These are phyloP conservation scores for Penstemon newberryi DNA, from an alignment of 257 asterid species.

Conservation along the genomic window DNA sequence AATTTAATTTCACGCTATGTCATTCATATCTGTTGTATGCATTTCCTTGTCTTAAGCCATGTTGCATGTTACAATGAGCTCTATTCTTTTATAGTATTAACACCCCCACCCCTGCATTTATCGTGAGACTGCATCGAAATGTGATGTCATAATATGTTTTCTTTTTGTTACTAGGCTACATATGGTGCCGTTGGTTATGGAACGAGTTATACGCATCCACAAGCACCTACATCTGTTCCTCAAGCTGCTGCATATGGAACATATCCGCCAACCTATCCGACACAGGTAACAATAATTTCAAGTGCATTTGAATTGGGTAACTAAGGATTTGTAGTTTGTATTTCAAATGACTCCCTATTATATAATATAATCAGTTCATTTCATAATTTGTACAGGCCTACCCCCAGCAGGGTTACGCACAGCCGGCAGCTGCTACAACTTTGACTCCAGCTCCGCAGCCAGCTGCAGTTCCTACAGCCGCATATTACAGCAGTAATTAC, in stretches of 20 bases:
- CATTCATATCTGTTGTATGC: neutral
- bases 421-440: slow-evolving; percentile 57
- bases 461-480: slow-evolving; percentile 47
- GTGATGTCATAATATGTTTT: neutral
- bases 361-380: neutral
- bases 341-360: neutral
- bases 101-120: too few relatives aligned
- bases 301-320: neutral
- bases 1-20: neutral
- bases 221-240: slow-evolving; percentile 65
- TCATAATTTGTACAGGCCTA: slow-evolving; percentile 42
- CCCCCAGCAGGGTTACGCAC: slow-evolving; percentile 68
- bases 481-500: slow-evolving; percentile 59
- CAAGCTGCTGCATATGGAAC: slow-evolving; percentile 80
- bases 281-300: slow-evolving; percentile 55
- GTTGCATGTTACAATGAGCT: neutral
- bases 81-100: too few relatives aligned
- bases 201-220: slow-evolving; percentile 62
- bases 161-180: slow-evolving; percentile 51
- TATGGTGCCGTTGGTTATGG: slow-evolving; percentile 70
- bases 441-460: slow-evolving; percentile 55
- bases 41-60: neutral
- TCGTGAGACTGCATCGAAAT: slow-evolving; percentile 1
- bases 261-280: slow-evolving; percentile 74
- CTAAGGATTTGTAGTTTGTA: too few relatives aligned